Percentiles rank a stretch among this genome's conserved stretches.
Evolutionary conservation across 352 stramenopile species (phyloP).

Genomic region (Phytopythium ostracodes): DNA sequence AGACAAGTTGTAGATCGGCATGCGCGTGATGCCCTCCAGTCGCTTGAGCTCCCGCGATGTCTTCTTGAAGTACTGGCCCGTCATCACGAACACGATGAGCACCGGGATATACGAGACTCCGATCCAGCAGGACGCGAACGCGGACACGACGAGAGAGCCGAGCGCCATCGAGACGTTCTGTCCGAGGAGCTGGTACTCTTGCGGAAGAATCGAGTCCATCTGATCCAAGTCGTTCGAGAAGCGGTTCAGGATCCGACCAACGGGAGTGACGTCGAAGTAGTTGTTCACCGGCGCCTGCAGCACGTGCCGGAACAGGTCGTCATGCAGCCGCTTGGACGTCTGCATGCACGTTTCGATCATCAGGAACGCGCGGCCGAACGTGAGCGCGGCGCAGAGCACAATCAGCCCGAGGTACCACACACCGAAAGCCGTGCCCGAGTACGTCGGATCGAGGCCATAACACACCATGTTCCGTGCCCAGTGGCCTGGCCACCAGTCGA

Average conservation of each 20-base stretch:
- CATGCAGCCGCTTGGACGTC: constrained; percentile 23
- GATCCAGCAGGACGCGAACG: constrained; percentile 35
- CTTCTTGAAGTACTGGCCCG: constrained; percentile 84
- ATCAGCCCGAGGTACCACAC: constrained; percentile 35
- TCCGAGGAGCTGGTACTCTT: constrained; percentile 29
- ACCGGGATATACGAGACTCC: constrained; percentile 51
- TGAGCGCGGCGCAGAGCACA: constrained; percentile 16
- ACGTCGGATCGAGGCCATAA: constrained; percentile 15
- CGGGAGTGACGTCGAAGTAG: constrained; percentile 53
- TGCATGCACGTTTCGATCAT: constrained; percentile 27
- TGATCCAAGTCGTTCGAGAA: constrained; percentile 55
- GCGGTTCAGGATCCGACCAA: constrained; percentile 49
- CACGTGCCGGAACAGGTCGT: constrained; percentile 35
- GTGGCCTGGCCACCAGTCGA: constrained; percentile 36
- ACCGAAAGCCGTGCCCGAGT: constrained; percentile 31
- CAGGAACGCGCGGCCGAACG: constrained; percentile 17
- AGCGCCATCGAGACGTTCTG: constrained; percentile 26
- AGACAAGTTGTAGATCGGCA: constrained; percentile 92
- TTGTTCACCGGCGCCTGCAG: constrained; percentile 32
- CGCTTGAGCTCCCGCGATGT: constrained; percentile 86
- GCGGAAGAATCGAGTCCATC: constrained; percentile 31
- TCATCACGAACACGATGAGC: constrained; percentile 41
- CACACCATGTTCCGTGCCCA: constrained; percentile 29
- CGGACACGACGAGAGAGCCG: constrained; percentile 33
- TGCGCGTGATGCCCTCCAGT: constrained; percentile 80